A percentile compares a stretch with the other conserved stretches of the same genome.
phyloP scores from a whole-genome alignment of 2,329 filamentous ascomycete genomes.

The Colletotrichum sp. region DNA sequence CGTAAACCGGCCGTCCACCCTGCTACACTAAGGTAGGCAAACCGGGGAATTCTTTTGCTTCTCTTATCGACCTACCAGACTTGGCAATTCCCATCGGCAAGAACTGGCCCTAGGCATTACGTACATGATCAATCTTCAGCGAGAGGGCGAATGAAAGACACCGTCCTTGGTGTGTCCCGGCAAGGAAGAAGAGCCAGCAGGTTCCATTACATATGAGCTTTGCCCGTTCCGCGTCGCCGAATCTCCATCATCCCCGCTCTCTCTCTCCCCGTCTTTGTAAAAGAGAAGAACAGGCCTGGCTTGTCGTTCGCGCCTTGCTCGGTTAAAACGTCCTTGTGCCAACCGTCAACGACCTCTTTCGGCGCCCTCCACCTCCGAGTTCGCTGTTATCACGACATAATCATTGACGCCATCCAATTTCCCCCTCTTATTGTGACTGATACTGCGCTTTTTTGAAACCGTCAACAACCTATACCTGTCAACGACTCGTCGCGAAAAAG shows the following conservation, averaged over 20 bases:
- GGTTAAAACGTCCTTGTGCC: background rate
- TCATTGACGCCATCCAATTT: background rate
- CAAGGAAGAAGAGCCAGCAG: background rate
- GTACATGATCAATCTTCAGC: background rate
- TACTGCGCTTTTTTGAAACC: background rate
- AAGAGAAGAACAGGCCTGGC: background rate
- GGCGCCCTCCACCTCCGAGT: background rate
- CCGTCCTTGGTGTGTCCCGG: background rate
- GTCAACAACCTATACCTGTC: background rate
- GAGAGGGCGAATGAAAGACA: background rate
- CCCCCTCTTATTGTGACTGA: background rate
- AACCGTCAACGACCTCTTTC: background rate
- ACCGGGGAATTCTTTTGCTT: background rate
- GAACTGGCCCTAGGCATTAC: slow-evolving; percentile 3
- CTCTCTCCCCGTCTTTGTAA: background rate
- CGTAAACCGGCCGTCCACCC: background rate
- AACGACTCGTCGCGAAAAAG: background rate
- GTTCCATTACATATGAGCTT: background rate
- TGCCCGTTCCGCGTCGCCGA: background rate
- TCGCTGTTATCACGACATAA: background rate
- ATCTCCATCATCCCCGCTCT: background rate
- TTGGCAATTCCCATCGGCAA: background rate
- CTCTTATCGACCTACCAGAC: slow-evolving; percentile 14
- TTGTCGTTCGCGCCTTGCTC: background rate
- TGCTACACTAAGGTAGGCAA: background rate